Evolutionary conservation across 2,329 filamentous ascomycete species (phyloP).

Genomic region (Fusarium annulatum): DNA sequence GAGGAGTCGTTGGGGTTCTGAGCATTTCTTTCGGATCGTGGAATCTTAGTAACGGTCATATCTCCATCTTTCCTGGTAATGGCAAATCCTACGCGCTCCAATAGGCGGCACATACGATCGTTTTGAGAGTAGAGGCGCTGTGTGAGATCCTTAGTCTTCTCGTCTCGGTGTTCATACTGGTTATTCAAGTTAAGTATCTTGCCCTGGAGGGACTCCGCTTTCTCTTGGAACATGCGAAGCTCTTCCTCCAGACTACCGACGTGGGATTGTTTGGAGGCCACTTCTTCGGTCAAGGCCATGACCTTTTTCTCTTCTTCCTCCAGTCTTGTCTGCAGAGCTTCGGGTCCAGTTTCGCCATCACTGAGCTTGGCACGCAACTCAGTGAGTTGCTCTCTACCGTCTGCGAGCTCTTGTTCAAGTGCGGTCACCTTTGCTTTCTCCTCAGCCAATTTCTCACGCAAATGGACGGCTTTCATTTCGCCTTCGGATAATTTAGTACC

Average conservation of each 20-base stretch:
- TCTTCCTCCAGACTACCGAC: slow-evolving; percentile 82
- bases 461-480: slow-evolving; percentile 62
- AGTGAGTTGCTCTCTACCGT: slow-evolving; percentile 76
- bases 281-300: slow-evolving; percentile 72
- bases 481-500: slow-evolving; percentile 64
- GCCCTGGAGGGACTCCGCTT: slow-evolving; percentile 65
- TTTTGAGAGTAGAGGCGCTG: slow-evolving; percentile 86
- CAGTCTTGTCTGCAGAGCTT: slow-evolving; percentile 78
- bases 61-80: slow-evolving; percentile 77
- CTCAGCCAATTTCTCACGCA: slow-evolving; percentile 65
- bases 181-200: slow-evolving; percentile 62
- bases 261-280: slow-evolving; percentile 81
- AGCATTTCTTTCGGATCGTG: slow-evolving; percentile 65
- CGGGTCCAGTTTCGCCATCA: slow-evolving; percentile 85
- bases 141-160: slow-evolving; percentile 83
- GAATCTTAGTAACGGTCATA: slow-evolving; percentile 80
- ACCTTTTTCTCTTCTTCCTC: slow-evolving; percentile 81
- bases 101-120: slow-evolving; percentile 81
- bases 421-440: slow-evolving; percentile 66
- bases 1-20: slow-evolving; percentile 69
- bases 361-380: slow-evolving; percentile 77
- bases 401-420: slow-evolving; percentile 67
- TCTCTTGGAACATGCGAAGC: slow-evolving; percentile 74
- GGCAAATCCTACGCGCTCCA: slow-evolving; percentile 88
- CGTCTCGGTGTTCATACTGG: slow-evolving; percentile 76